These are phyloP conservation scores for Marsdenia floribunda DNA, from an alignment of 257 asterid genomes.

Conservation along the genomic window DNA sequence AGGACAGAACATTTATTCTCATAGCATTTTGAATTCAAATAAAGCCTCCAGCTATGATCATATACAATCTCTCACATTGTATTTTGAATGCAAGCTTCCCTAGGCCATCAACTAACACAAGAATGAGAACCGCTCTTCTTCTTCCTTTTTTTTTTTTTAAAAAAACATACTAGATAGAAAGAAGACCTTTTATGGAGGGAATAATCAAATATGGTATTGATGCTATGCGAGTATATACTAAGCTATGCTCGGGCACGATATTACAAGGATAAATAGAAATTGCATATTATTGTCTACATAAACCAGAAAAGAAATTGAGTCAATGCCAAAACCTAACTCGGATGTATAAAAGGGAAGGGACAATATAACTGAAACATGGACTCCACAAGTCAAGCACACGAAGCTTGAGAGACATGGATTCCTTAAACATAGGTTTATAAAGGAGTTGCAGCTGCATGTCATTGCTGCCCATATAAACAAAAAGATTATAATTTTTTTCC, in stretches of 20 bases:
- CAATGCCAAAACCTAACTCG: not conserved
- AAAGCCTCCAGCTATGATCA: not conserved
- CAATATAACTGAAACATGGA: not conserved
- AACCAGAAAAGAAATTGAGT: not conserved
- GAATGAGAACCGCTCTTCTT: not conserved
- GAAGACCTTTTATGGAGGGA: not conserved
- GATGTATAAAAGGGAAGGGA: not conserved
- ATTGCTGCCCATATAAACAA: not conserved
- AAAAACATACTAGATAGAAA: not conserved
- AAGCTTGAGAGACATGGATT: not conserved
- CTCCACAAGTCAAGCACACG: not conserved
- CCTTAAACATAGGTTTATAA: not conserved
- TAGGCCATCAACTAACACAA: too few relatives aligned
- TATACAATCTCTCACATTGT: not conserved
- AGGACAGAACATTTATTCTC: not conserved
- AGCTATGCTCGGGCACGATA: not conserved
- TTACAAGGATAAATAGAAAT: not conserved
- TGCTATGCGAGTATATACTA: not conserved
- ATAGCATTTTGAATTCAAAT: not conserved
- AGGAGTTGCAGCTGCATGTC: not conserved
- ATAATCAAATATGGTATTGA: not conserved
- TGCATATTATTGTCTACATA: not conserved
- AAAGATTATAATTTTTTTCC: not conserved
- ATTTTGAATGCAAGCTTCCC: not conserved
- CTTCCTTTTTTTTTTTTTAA: too few relatives aligned